phyloP scores from a whole-genome alignment of 768 basidiomycete species.

The Psilocybe subaeruginosa region DNA sequence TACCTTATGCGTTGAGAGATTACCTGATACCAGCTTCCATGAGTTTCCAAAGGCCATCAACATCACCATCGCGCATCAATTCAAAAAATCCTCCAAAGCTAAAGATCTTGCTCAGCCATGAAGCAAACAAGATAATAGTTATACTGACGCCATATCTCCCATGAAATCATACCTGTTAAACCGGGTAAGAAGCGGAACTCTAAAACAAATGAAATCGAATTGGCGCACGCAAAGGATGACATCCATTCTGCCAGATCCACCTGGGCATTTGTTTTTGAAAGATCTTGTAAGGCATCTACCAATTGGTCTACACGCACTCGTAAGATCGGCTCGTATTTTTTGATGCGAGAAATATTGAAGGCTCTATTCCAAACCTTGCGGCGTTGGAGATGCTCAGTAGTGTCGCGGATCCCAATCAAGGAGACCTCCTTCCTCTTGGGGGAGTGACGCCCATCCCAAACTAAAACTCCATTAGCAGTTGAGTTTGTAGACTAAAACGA shows the following conservation, averaged over 20 bases:
- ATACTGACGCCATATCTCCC: conserved; percentile 38
- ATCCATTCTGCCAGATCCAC: conserved; percentile 39
- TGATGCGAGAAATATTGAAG: conserved; percentile 35
- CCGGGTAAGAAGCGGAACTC: conserved; percentile 2
- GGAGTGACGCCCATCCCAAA: conserved; percentile 33
- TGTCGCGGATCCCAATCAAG: conserved; percentile 34
- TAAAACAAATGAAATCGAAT: not conserved
- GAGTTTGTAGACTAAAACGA: not conserved
- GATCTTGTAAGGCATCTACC: conserved; percentile 10
- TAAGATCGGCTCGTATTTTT: conserved; percentile 27
- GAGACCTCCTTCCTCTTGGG: conserved; percentile 14
- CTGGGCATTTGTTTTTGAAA: conserved; percentile 2
- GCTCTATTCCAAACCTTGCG: conserved; percentile 43
- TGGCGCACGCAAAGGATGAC: conserved; percentile 36
- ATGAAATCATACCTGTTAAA: conserved; percentile 38
- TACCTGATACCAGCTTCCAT: conserved; percentile 27
- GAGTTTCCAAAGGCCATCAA: conserved; percentile 20
- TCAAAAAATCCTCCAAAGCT: conserved; percentile 19
- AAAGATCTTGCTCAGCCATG: conserved; percentile 26
- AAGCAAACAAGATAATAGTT: not conserved
- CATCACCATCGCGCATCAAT: conserved; percentile 34
- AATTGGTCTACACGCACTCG: conserved; percentile 13
- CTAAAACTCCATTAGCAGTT: conserved; percentile 17
- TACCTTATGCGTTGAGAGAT: not conserved
- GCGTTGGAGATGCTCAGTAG: conserved; percentile 34